phyloP scores from a whole-genome alignment of 1,139 yeast species.

The Magnusiomyces paraingens region DNA sequence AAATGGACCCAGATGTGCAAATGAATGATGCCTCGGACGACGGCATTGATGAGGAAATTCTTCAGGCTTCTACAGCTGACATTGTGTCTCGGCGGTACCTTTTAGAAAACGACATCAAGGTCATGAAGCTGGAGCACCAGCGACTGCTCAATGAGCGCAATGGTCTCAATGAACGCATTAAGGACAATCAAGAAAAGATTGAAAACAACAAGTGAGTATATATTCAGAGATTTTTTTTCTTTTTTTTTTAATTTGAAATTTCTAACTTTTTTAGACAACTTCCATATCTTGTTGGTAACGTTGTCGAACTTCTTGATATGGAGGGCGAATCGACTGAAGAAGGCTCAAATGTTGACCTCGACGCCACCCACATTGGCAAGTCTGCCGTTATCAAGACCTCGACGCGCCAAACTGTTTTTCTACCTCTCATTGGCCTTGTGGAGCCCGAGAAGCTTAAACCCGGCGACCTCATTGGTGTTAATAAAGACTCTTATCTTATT shows the following conservation, averaged over 20 bases:
- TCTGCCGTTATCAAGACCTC: slow-evolving; percentile 97
- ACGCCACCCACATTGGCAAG: slow-evolving; percentile 89
- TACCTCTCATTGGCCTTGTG: slow-evolving; percentile 93
- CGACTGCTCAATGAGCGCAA: slow-evolving; percentile 87
- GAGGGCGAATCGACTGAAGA: slow-evolving; percentile 85
- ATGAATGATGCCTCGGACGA: slow-evolving; percentile 35
- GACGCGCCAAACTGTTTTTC: slow-evolving; percentile 92
- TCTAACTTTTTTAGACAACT: slow-evolving; percentile 42
- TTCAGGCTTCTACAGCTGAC: slow-evolving; percentile 72
- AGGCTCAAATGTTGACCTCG: slow-evolving; percentile 93
- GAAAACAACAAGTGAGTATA: slow-evolving; percentile 64
- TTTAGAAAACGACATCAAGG: slow-evolving; percentile 91
- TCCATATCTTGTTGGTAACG: slow-evolving; percentile 96
- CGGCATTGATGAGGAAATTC: slow-evolving; percentile 73
- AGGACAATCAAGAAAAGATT: slow-evolving; percentile 94
- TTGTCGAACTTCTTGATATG: slow-evolving; percentile 87
- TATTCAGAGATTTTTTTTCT: not conserved
- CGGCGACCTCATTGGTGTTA: slow-evolving; percentile 94
- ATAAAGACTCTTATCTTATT: slow-evolving; percentile 90
- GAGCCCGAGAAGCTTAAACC: slow-evolving; percentile 87
- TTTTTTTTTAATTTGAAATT: not conserved
- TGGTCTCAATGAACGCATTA: slow-evolving; percentile 88
- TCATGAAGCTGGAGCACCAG: slow-evolving; percentile 88
- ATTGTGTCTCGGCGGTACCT: slow-evolving; percentile 79
- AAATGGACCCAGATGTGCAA: slow-evolving; percentile 20